A percentile compares a stretch with the other conserved stretches of the same genome.
Conservation (phyloP, 306 rosid species). For the Casuarina cunninghamiana region DNA sequence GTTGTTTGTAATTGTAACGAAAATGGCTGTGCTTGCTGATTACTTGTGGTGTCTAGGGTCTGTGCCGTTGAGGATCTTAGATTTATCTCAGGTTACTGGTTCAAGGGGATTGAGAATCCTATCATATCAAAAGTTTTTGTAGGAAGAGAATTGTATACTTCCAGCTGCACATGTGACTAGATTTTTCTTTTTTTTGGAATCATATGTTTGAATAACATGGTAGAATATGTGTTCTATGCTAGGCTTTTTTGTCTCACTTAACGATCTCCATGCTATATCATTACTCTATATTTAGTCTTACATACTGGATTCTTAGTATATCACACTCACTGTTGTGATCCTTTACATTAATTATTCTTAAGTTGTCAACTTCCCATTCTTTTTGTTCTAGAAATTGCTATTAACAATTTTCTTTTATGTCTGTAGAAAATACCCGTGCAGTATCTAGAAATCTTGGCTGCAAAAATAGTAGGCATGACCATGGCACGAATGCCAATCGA, state of each 20-base stretch:
- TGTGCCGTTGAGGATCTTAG: constrained; percentile 5
- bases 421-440: constrained; percentile 81
- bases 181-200: not conserved
- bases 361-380: constrained; percentile 18
- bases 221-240: constrained; percentile 2
- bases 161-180: not conserved
- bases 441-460: constrained; percentile 94
- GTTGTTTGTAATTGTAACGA: not conserved
- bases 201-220: not conserved
- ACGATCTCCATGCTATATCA: not conserved
- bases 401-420: constrained; percentile 18
- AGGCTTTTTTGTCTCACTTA: not conserved
- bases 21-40: constrained; percentile 10
- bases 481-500: constrained; percentile 37
- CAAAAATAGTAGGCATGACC: constrained; percentile 43
- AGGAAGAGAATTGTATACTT: not conserved
- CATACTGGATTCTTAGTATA: not conserved
- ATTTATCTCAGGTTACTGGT: not conserved
- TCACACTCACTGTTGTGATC: not conserved
- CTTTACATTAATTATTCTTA: not conserved
- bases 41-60: not conserved
- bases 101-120: not conserved
- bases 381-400: constrained; percentile 12
- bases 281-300: not conserved
- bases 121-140: not conserved